These are phyloP conservation scores for Moesziomyces parantarcticus DNA, from an alignment of 1,284 basidiomycete species.

Conservation along the genomic window DNA sequence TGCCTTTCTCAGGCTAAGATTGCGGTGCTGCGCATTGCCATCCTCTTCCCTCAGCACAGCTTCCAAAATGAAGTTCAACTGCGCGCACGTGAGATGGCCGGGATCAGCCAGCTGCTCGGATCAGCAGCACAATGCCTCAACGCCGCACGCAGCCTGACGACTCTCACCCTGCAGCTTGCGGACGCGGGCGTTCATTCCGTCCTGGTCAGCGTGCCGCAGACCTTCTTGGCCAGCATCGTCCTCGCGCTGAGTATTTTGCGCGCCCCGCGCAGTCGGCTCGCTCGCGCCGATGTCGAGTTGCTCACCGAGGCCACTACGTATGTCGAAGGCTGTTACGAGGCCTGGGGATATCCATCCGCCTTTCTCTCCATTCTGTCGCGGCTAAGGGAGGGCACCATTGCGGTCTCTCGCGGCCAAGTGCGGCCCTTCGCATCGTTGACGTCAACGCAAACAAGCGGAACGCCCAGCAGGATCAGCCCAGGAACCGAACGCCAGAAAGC, in stretches of 20 bases:
- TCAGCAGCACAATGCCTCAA: conserved; percentile 12
- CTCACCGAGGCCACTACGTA: conserved; percentile 9
- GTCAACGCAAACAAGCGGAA: neutral
- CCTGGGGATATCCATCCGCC: conserved; percentile 7
- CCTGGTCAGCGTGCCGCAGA: conserved; percentile 7
- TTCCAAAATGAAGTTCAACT: conserved; percentile 12
- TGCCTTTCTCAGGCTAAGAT: conserved; percentile 6
- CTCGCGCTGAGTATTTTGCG: conserved; percentile 15
- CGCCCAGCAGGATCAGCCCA: neutral
- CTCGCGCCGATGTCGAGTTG: conserved; percentile 13
- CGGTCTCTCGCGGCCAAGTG: conserved; percentile 6
- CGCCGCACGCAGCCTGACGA: conserved; percentile 6
- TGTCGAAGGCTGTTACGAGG: conserved; percentile 11
- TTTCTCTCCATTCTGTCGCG: conserved; percentile 8
- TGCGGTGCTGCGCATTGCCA: conserved; percentile 13
- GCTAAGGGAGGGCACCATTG: conserved; percentile 7
- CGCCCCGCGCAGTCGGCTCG: conserved; percentile 11
- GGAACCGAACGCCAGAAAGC: neutral
- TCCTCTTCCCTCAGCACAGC: conserved; percentile 9
- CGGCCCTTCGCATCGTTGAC: neutral
- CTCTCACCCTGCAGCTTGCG: conserved; percentile 9
- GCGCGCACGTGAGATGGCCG: conserved; percentile 5
- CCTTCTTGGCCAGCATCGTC: conserved; percentile 13
- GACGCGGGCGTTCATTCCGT: conserved; percentile 12
- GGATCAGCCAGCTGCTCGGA: conserved; percentile 6